Percentiles rank a stretch among this genome's conserved stretches.
phyloP scores from a whole-genome alignment of 2,329 filamentous ascomycete genomes.

The Nannizziopsis barbatae region DNA sequence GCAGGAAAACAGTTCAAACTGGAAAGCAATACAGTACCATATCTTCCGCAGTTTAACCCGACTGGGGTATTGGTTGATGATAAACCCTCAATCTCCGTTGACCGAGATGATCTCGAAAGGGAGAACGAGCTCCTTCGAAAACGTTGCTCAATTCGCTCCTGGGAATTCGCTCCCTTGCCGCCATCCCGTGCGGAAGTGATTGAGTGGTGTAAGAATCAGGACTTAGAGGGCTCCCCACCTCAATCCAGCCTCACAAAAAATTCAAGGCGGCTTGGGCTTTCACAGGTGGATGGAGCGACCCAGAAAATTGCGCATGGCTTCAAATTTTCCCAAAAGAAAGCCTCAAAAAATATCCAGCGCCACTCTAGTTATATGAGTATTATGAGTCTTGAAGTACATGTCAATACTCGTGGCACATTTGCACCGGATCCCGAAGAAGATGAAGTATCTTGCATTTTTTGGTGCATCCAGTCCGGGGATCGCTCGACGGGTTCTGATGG shows the following conservation, averaged over 20 bases:
- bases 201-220: slow-evolving; percentile 49
- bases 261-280: slow-evolving; percentile 38
- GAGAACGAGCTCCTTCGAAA: slow-evolving; percentile 43
- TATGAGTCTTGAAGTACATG: slow-evolving; percentile 87
- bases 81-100: slow-evolving; percentile 37
- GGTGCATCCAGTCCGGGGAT: slow-evolving; percentile 73
- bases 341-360: slow-evolving; percentile 65
- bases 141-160: slow-evolving; percentile 54
- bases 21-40: slow-evolving; percentile 63
- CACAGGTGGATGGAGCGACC: slow-evolving; percentile 81
- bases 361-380: slow-evolving; percentile 91
- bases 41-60: slow-evolving; percentile 65
- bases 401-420: slow-evolving; percentile 70
- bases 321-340: slow-evolving; percentile 69
- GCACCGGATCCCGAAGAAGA: slow-evolving; percentile 85
- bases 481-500: slow-evolving; percentile 41
- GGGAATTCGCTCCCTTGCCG: slow-evolving; percentile 64
- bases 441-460: slow-evolving; percentile 78
- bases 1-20: slow-evolving; percentile 77
- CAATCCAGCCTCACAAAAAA: neutral
- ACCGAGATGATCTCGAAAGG: slow-evolving; percentile 43
- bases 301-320: slow-evolving; percentile 71
- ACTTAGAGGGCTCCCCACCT: slow-evolving; percentile 20
- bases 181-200: slow-evolving; percentile 60
- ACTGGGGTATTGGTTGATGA: slow-evolving; percentile 49